These are phyloP conservation scores for Calonectria hawksworthii DNA, from an alignment of 2,329 filamentous ascomycete species.

Conservation along the genomic window DNA sequence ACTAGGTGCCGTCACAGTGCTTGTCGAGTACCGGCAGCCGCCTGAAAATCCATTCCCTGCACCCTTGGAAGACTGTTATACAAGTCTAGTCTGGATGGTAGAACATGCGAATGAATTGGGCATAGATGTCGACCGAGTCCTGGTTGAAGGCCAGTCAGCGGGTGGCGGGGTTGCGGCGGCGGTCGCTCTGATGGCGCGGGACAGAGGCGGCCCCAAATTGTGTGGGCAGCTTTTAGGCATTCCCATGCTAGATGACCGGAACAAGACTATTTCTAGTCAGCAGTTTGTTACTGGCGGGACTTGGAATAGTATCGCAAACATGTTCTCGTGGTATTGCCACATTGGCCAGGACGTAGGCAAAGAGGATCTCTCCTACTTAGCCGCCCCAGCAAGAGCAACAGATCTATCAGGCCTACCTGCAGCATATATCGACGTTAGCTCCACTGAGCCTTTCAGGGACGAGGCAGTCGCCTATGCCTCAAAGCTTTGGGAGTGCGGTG, in stretches of 20 bases:
- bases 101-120: not conserved
- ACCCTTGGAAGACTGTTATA: conserved; percentile 2
- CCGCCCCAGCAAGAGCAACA: not conserved
- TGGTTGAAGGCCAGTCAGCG: not conserved
- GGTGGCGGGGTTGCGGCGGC: not conserved
- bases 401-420: not conserved
- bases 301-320: not conserved
- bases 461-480: not conserved
- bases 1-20: not conserved
- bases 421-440: not conserved
- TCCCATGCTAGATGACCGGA: conserved; percentile 8
- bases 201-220: not conserved
- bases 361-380: not conserved
- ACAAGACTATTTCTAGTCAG: not conserved
- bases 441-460: not conserved
- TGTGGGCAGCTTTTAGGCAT: not conserved
- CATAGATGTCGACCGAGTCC: not conserved
- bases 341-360: not conserved
- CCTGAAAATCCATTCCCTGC: conserved; percentile 2
- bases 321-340: not conserved
- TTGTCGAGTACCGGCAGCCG: conserved; percentile 7
- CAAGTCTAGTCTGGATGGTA: not conserved
- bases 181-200: not conserved
- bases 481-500: not conserved
- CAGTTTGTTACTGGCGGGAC: not conserved